Base-by-base conservation (phyloP, 2,329 filamentous ascomycete genomes). In the Fusarium decemcellulare region DNA sequence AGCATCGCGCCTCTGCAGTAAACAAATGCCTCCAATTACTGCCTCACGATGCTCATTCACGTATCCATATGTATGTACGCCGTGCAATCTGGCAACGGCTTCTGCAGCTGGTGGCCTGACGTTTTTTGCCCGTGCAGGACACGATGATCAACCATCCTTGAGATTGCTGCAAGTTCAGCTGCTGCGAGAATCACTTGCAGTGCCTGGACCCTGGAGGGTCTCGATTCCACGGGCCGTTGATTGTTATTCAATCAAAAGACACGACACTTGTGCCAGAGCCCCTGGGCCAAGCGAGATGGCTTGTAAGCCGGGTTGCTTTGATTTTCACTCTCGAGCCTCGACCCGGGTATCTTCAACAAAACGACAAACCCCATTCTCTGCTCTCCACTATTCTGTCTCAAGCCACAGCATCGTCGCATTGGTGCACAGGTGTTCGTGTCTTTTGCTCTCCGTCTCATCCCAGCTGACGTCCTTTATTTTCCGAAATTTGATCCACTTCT, bases 401-500 rank as follows among this genome's bases (percentile, higher is more conserved):
- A 40, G 37, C 14, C 15, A 34, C 15, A 12, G 29, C 29, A 47
- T 32, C 29, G n/a, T 34, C 9, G 9, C 44, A 32, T 43, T 9
- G 6, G 40, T n/a, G 23, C 32, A 34, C 12, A 34, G 8, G 32
- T 34, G 32, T 34, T 9, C 9, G 12, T 34, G 32, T 42, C 43
- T 32, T 44, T 53, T 46, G 32, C 43, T 30, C 36, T 14, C 40
- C 15, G 40, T 15, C 23, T 39, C 29, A 29, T 43, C 32, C 15
- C 32, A 34, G 12, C 32, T 34, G 32, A 34, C 32, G 32, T 9
- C 32, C 32, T 66, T 57, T 59, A 64, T 61, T 64, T 44, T 51
- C 63, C 67, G 67, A 60, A 16, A 23, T 23, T 42, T 47, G 47
- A 63, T 65, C 63, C 32, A 70, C 65, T 61, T 30, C 52, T 57